These are phyloP conservation scores for Kickxella alabastrina DNA, from an alignment of 192 early-diverging fungal species.

Conservation along the genomic window DNA sequence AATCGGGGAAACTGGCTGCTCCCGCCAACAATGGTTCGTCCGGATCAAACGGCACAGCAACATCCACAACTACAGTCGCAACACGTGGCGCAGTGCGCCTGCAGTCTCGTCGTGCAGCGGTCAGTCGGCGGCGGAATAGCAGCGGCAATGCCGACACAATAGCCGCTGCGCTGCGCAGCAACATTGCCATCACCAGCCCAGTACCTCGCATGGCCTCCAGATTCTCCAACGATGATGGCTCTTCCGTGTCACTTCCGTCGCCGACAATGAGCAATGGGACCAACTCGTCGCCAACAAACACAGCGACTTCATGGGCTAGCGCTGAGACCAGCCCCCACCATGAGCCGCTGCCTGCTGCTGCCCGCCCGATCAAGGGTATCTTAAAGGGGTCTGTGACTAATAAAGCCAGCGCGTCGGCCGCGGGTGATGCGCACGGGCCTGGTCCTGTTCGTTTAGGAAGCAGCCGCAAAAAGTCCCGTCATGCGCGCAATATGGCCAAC, in stretches of 20 bases:
- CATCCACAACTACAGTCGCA: neutral
- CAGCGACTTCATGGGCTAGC: conserved; percentile 40
- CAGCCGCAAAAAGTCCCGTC: conserved; percentile 29
- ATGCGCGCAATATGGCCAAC: conserved; percentile 31
- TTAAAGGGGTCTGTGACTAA: conserved; percentile 23
- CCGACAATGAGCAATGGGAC: conserved; percentile 20
- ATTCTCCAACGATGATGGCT: conserved; percentile 6
- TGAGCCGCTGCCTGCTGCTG: conserved; percentile 40
- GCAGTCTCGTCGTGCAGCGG: neutral
- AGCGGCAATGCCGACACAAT: conserved; percentile 5
- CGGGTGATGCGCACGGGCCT: neutral
- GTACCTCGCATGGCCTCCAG: conserved; percentile 3
- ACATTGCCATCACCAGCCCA: conserved; percentile 19
- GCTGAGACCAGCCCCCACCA: conserved; percentile 38
- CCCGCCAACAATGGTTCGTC: neutral
- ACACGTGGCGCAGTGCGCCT: neutral
- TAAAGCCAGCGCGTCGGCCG: neutral
- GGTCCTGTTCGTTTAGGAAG: conserved; percentile 41
- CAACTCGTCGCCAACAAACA: conserved; percentile 24
- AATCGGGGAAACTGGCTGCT: neutral
- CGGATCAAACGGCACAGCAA: neutral
- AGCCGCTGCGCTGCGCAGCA: conserved; percentile 5
- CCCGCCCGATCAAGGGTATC: conserved; percentile 40
- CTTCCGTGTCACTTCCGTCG: conserved; percentile 27
- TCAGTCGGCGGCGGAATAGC: neutral